Evolutionary conservation across 805 yeast genomes (phyloP).

Genomic region (Pichia gijzeniarum): DNA sequence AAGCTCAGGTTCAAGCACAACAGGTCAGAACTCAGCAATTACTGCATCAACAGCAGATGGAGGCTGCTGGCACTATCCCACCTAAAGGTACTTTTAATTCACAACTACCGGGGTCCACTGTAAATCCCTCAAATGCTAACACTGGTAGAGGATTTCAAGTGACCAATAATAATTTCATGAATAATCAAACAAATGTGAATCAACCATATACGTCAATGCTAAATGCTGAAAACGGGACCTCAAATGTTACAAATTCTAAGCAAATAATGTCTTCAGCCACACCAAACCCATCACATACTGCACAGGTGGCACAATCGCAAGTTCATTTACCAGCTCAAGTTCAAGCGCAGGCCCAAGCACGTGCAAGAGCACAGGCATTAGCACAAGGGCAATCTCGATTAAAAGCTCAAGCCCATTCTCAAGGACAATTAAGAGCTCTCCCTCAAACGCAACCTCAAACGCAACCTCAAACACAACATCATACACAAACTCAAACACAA

Average conservation of each 20-base stretch:
- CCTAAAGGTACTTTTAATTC: constrained; percentile 17
- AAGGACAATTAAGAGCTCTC: background rate
- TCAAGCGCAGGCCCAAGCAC: too few species aligned
- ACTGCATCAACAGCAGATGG: constrained; percentile 20
- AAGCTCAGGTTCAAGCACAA: constrained; percentile 29
- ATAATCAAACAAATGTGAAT: background rate
- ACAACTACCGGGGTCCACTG: background rate
- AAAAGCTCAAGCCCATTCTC: too few species aligned
- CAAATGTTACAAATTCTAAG: too few species aligned
- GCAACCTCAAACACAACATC: background rate
- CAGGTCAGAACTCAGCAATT: constrained; percentile 13
- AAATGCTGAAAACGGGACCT: too few species aligned
- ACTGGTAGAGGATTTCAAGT: constrained; percentile 11
- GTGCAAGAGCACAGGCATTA: too few species aligned
- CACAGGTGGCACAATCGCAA: background rate
- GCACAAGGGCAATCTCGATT: too few species aligned
- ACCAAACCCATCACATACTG: background rate
- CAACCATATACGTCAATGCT: too few species aligned
- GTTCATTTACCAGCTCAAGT: background rate
- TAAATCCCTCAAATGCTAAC: constrained; percentile 13
- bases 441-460: too few species aligned
- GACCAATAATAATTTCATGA: background rate
- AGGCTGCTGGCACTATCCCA: constrained; percentile 8
- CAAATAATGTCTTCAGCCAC: too few species aligned
- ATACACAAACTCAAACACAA: background rate